Percentiles rank a stretch among this genome's conserved stretches.
These are phyloP conservation scores for Pseudomassariella vexata DNA, from an alignment of 2,329 filamentous ascomycete genomes.

Conservation along the genomic window DNA sequence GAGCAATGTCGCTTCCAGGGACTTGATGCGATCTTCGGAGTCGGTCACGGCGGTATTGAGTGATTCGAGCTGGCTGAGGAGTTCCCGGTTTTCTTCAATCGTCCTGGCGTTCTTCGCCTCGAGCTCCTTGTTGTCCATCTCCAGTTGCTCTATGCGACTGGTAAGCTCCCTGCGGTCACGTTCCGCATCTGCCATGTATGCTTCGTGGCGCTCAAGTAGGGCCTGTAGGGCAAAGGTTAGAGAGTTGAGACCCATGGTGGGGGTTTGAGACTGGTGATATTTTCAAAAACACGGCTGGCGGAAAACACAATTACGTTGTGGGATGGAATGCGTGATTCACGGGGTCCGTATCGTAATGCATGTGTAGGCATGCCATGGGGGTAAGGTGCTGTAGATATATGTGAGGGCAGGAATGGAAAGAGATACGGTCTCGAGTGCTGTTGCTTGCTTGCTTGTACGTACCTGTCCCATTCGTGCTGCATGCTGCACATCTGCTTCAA, in stretches of 20 bases:
- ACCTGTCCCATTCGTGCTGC: conserved; percentile 91
- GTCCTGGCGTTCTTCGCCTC: conserved; percentile 72
- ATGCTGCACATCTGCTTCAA: conserved; percentile 82
- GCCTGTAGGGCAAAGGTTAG: conserved; percentile 79
- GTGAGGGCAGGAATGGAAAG: no score
- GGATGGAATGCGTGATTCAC: neutral
- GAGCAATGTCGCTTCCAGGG: conserved; percentile 69
- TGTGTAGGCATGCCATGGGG: no score
- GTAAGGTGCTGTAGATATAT: no score
- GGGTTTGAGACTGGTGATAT: neutral
- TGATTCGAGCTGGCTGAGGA: conserved; percentile 78
- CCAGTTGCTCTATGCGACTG: conserved; percentile 67
- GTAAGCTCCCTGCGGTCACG: conserved; percentile 72
- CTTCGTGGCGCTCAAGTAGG: conserved; percentile 84
- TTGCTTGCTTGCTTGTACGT: no score
- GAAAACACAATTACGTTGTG: conserved; percentile 8
- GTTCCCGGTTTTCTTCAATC: conserved; percentile 73
- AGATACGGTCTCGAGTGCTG: no score
- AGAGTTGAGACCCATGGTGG: conserved; percentile 33
- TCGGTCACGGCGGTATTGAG: conserved; percentile 75
- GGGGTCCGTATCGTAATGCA: no score
- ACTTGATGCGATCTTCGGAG: conserved; percentile 73
- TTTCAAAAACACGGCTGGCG: conserved; percentile 8
- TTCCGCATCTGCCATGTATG: conserved; percentile 89
- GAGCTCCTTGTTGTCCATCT: conserved; percentile 66